phyloP scores from a whole-genome alignment of 306 rosid genomes.

The Glycine latifolia region DNA sequence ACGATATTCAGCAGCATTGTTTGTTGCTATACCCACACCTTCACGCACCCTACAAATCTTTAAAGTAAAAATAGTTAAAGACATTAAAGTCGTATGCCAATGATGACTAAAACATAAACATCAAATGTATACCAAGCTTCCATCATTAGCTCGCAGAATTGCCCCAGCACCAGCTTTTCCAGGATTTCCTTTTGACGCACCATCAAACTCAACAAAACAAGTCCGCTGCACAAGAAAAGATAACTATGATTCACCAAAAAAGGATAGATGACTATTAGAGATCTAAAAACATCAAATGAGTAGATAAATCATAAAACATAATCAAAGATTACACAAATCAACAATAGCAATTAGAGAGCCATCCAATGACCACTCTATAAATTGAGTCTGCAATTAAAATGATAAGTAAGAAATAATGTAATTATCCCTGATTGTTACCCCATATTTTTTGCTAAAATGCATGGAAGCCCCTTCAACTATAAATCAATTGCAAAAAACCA shows the following conservation, averaged over 20 bases:
- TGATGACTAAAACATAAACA: constrained; percentile 22
- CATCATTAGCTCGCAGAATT: constrained; percentile 63
- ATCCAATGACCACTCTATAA: constrained; percentile 19
- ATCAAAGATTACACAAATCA: constrained; percentile 29
- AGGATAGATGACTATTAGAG: not conserved
- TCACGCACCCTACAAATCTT: constrained; percentile 88
- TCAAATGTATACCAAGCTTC: constrained; percentile 73
- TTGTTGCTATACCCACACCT: constrained; percentile 82
- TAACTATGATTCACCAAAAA: not conserved
- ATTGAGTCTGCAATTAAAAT: constrained; percentile 8
- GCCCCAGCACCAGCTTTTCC: constrained; percentile 75
- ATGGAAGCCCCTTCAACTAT: constrained; percentile 16
- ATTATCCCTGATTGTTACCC: not conserved
- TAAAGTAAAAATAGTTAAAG: constrained; percentile 51
- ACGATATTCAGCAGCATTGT: constrained; percentile 94
- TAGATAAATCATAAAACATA: constrained; percentile 9
- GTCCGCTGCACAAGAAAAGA: constrained; percentile 48
- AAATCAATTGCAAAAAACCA: constrained; percentile 11
- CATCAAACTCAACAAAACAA: constrained; percentile 64
- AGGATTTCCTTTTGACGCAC: constrained; percentile 72
- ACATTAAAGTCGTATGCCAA: constrained; percentile 24
- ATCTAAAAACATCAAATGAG: constrained; percentile 2
- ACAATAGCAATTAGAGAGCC: constrained; percentile 23
- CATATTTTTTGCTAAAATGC: not conserved
- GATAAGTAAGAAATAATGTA: not conserved